Evolutionary conservation across 805 yeast genomes (phyloP).

Genomic region (Saturnispora diversa): DNA sequence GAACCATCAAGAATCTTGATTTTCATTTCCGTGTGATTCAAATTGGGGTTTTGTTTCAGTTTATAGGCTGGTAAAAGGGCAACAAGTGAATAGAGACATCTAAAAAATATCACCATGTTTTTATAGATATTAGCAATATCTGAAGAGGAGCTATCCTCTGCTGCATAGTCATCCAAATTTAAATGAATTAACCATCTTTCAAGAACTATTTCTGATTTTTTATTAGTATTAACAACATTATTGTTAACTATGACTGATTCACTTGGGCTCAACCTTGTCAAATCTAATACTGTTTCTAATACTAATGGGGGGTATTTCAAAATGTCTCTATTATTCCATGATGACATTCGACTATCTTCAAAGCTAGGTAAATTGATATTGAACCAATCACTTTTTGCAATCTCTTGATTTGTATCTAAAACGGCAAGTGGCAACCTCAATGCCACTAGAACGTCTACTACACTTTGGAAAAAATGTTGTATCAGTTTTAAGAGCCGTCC

Average conservation of each 20-base stretch:
- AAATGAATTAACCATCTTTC: constrained; percentile 92
- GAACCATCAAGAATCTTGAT: constrained; percentile 69
- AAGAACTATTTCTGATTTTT: constrained; percentile 76
- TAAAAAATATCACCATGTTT: constrained; percentile 62
- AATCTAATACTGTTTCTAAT: constrained; percentile 56
- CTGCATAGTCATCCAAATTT: constrained; percentile 37
- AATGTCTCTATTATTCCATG: constrained; percentile 48
- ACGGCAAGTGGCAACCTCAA: constrained; percentile 17
- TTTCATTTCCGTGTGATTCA: constrained; percentile 33
- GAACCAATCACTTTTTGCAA: constrained; percentile 53
- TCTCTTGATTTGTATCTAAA: constrained; percentile 5
- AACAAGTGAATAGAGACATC: constrained; percentile 60
- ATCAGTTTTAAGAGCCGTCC: constrained; percentile 28
- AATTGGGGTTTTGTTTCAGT: constrained; percentile 32
- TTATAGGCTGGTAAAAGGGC: constrained; percentile 67
- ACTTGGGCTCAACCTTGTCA: constrained; percentile 20
- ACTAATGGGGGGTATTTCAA: constrained; percentile 68
- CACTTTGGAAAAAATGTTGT: constrained; percentile 56
- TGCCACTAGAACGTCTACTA: constrained; percentile 44
- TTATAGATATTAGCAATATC: constrained; percentile 56
- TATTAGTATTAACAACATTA: constrained; percentile 49
- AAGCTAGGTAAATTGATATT: constrained; percentile 36
- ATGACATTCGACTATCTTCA: constrained; percentile 8
- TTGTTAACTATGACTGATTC: constrained; percentile 22
- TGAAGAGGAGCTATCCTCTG: constrained; percentile 14